Base-by-base conservation (phyloP, 2,329 filamentous ascomycete genomes). In the Tolypocladium album region DNA sequence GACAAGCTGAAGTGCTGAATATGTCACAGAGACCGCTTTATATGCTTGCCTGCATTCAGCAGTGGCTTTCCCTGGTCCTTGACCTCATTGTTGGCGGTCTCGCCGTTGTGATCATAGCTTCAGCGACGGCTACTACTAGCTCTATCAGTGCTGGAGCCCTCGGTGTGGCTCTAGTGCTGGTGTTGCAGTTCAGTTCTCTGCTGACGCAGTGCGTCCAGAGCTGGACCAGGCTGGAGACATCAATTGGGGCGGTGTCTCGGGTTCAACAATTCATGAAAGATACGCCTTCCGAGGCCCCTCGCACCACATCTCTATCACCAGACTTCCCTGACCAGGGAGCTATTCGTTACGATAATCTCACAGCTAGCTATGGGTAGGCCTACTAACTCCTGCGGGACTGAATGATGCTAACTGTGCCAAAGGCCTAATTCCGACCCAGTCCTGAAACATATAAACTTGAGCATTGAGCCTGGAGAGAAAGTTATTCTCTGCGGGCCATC, bases 21-120 rank as follows among this genome's bases (percentile, higher is more conserved):
- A 55, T 58, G 2, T 71, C 67, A 0, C 70, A 72, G 52, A 57
- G 62, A n/a, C 69, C 69, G 0, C 66, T 64, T 8, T 71, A 82
- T 60, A 68, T 80, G 9, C 71, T 81, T 13, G 76, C 72, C 58
- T 75, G 75, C 24, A 76, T 81, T 15, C 79, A 82, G 62, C 70
- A 75, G 24, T 82, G 79, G 79, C 69, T 82, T 1, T 74, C 70
- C 0, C 67, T 82, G 3, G 76, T 79, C 1, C 66, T 82, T 7
- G 78, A 82, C 60, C 65, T 82, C 3, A 55, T 66, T 6, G 76
- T 81, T 0, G 75, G 78, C 0, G 74, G 67, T 1, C 71, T 83
- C 31, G 78, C 78, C 1, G 72, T 77, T 0, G 63, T 80, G 2
- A 65, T 82, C 4, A 75, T 82, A 15, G 67, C 57, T 31, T 66